Percentiles rank a stretch among this genome's conserved stretches.
phyloP scores from a whole-genome alignment of 352 stramenopile species.

The Pythium chondricola region DNA sequence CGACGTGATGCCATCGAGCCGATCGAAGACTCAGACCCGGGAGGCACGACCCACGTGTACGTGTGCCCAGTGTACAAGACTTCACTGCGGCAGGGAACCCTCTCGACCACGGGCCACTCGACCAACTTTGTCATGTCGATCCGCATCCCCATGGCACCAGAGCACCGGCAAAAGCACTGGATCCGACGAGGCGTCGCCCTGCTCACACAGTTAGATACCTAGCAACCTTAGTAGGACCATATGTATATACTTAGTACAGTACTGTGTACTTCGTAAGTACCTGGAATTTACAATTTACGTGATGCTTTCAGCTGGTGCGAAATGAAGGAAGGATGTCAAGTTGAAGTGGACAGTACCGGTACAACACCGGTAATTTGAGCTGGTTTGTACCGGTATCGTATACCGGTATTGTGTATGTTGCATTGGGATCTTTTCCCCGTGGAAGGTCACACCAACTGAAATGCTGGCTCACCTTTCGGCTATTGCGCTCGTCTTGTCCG shows the following conservation, averaged over 20 bases:
- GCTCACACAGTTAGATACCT: slow-evolving; percentile 91
- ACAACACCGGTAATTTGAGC: too few relatives aligned
- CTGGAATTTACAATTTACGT: background rate
- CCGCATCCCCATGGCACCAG: slow-evolving; percentile 80
- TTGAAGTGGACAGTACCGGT: too few relatives aligned
- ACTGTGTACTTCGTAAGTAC: background rate
- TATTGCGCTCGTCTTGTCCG: too few relatives aligned
- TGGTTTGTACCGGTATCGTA: too few relatives aligned
- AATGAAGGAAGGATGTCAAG: background rate
- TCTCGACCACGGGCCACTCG: slow-evolving; percentile 92
- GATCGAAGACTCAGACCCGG: slow-evolving; percentile 86
- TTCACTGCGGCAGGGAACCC: slow-evolving; percentile 83
- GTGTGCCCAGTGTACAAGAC: slow-evolving; percentile 92
- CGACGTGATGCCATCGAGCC: slow-evolving; percentile 76
- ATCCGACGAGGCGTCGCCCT: slow-evolving; percentile 92
- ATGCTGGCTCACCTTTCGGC: too few relatives aligned
- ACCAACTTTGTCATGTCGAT: slow-evolving; percentile 97
- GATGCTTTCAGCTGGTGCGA: too few relatives aligned
- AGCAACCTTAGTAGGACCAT: slow-evolving; percentile 4
- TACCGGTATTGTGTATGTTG: too few relatives aligned
- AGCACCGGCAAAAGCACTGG: slow-evolving; percentile 92
- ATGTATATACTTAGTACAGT: background rate
- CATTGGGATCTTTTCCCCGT: too few relatives aligned
- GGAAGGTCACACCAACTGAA: too few relatives aligned
- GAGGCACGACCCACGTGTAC: slow-evolving; percentile 88